Conservation (phyloP, 2,329 filamentous ascomycete genomes). For the Clarireedia hainanense region DNA sequence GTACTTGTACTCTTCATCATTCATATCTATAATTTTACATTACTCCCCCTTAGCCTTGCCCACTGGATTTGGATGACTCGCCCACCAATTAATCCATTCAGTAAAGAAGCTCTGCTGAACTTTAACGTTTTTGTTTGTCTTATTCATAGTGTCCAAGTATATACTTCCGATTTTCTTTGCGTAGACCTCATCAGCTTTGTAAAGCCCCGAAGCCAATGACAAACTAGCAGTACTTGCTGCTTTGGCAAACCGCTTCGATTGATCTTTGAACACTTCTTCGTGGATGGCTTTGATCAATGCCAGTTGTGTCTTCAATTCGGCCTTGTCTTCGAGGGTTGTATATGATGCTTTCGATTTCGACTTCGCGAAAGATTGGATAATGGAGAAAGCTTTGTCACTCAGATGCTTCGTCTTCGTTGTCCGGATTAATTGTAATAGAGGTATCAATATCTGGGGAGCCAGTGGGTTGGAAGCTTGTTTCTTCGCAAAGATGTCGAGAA, state of each 20-base stretch:
- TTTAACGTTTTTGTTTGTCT: slow-evolving; percentile 50
- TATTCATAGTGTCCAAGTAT: slow-evolving; percentile 55
- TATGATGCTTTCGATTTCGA: slow-evolving; percentile 48
- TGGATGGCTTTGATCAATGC: slow-evolving; percentile 61
- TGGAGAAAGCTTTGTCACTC: slow-evolving; percentile 61
- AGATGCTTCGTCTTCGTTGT: slow-evolving; percentile 72
- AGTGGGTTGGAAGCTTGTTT: slow-evolving; percentile 63
- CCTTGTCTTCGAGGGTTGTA: slow-evolving; percentile 36
- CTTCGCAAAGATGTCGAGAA: slow-evolving; percentile 78
- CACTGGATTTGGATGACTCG: slow-evolving; percentile 34
- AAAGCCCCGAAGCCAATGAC: slow-evolving; percentile 55
- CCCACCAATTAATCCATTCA: slow-evolving; percentile 70
- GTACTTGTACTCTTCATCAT: background rate
- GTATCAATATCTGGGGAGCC: slow-evolving; percentile 62
- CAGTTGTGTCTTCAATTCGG: slow-evolving; percentile 33
- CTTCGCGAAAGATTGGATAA: slow-evolving; percentile 66
- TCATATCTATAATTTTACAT: background rate
- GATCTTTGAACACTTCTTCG: slow-evolving; percentile 52
- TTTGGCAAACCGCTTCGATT: slow-evolving; percentile 62
- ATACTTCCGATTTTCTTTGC: slow-evolving; percentile 50
- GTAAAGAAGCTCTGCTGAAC: slow-evolving; percentile 59
- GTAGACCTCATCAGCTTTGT: slow-evolving; percentile 43
- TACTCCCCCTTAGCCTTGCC: background rate
- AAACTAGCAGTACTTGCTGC: slow-evolving; percentile 68
- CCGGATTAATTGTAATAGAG: slow-evolving; percentile 68